These are phyloP conservation scores for Oryza meridionalis DNA, from an alignment of 176 grass and related monocot species.

Conservation along the genomic window DNA sequence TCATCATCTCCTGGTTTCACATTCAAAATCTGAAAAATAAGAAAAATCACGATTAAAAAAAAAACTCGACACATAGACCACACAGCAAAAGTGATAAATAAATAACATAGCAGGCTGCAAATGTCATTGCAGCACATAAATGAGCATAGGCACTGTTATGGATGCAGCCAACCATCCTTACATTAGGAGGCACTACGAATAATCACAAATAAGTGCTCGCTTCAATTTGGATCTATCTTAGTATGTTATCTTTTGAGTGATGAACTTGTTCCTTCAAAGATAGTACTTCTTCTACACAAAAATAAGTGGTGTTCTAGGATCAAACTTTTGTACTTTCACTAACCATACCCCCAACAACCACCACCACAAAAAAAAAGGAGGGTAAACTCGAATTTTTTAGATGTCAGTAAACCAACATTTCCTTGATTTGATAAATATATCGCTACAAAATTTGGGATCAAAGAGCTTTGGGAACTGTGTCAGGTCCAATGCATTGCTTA, in stretches of 20 bases:
- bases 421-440: too few relatives aligned
- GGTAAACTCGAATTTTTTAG: too few relatives aligned
- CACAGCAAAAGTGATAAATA: neutral
- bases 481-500: neutral
- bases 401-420: neutral
- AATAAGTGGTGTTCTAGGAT: neutral
- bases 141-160: neutral
- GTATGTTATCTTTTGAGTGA: neutral
- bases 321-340: neutral
- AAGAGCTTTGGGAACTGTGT: neutral
- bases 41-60: slow-evolving; percentile 1
- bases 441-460: neutral
- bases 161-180: slow-evolving; percentile 11
- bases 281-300: neutral
- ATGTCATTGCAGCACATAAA: neutral
- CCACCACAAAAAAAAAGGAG: too few relatives aligned
- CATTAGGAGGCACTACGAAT: neutral
- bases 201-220: neutral
- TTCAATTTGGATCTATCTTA: neutral
- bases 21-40: slow-evolving; percentile 71
- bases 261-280: neutral
- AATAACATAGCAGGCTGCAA: neutral
- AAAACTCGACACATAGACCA: neutral
- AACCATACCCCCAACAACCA: neutral
- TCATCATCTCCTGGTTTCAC: slow-evolving; percentile 87